Evolutionary conservation across 225 moss, liverwort and hornwort genomes (phyloP).

Genomic region (Lunularia cruciata): DNA sequence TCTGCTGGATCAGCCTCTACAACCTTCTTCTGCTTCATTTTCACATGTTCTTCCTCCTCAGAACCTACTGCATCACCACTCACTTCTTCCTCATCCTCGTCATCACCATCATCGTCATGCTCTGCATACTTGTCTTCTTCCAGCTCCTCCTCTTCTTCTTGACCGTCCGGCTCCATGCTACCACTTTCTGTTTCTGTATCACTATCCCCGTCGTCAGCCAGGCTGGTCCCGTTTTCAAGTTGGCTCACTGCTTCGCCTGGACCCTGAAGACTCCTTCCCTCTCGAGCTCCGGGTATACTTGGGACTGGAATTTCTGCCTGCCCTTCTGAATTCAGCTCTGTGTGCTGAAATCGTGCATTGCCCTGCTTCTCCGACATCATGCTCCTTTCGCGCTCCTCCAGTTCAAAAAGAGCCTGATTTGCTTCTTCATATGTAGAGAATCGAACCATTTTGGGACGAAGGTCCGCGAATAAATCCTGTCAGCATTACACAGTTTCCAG

Average conservation of each 20-base stretch:
- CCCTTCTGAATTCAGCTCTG: conserved; percentile 31
- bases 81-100: conserved; percentile 86
- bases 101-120: conserved; percentile 93
- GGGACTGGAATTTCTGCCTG: conserved; percentile 44
- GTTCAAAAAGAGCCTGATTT: conserved; percentile 81
- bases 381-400: conserved; percentile 78
- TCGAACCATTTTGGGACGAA: conserved; percentile 95
- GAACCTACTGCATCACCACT: conserved; percentile 78
- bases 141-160: conserved; percentile 95
- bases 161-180: conserved; percentile 93
- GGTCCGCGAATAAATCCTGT: conserved; percentile 86
- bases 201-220: conserved; percentile 83
- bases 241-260: conserved; percentile 52
- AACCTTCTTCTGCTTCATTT: conserved; percentile 87
- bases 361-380: conserved; percentile 65
- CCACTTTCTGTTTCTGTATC: conserved; percentile 95
- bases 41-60: conserved; percentile 95
- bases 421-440: conserved; percentile 89
- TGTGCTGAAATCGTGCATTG: conserved; percentile 44
- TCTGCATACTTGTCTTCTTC: conserved; percentile 93
- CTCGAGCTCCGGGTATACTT: conserved; percentile 53
- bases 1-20: conserved; percentile 89
- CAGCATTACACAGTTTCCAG: too few species aligned
- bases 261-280: conserved; percentile 45
- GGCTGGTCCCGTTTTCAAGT: conserved; percentile 53